These are phyloP conservation scores for Proteromonas lacertae DNA, from an alignment of 352 stramenopile genomes.

Conservation along the genomic window DNA sequence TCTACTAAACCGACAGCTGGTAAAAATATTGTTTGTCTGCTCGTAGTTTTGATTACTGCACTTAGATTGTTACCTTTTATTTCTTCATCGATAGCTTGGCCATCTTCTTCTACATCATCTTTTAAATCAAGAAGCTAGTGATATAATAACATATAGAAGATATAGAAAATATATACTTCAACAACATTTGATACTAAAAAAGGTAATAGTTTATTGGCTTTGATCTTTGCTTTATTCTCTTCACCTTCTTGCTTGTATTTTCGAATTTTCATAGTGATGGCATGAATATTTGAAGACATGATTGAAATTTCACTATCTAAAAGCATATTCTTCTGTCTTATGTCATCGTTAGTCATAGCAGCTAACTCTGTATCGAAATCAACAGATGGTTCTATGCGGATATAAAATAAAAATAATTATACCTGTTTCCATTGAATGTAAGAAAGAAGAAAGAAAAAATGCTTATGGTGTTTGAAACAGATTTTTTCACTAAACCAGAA, in stretches of 20 bases:
- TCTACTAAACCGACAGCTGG: constrained; percentile 76
- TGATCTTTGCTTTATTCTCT: constrained; percentile 98
- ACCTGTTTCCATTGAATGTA: too few species aligned
- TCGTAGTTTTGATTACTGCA: constrained; percentile 88
- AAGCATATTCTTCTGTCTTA: constrained; percentile 67
- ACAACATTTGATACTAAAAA: constrained; percentile 96
- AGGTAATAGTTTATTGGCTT: constrained; percentile 92
- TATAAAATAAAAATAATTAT: too few species aligned
- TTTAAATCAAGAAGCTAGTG: constrained; percentile 4
- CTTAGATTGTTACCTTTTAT: constrained; percentile 51
- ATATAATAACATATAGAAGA: neutral
- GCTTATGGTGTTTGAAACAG: too few species aligned
- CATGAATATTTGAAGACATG: constrained; percentile 74
- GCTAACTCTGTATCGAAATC: neutral
- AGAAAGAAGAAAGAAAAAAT: too few species aligned
- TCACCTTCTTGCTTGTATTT: too few species aligned
- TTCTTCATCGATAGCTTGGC: constrained; percentile 49
- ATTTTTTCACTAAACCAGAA: too few species aligned
- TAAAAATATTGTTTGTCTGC: constrained; percentile 87
- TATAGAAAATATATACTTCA: constrained; percentile 27
- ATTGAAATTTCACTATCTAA: constrained; percentile 67
- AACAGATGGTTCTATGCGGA: too few species aligned
- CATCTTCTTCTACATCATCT: constrained; percentile 33
- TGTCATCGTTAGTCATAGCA: constrained; percentile 63
- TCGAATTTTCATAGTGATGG: constrained; percentile 63